Conservation (phyloP, 192 early-diverging fungal species). For the Linnemannia exigua region DNA sequence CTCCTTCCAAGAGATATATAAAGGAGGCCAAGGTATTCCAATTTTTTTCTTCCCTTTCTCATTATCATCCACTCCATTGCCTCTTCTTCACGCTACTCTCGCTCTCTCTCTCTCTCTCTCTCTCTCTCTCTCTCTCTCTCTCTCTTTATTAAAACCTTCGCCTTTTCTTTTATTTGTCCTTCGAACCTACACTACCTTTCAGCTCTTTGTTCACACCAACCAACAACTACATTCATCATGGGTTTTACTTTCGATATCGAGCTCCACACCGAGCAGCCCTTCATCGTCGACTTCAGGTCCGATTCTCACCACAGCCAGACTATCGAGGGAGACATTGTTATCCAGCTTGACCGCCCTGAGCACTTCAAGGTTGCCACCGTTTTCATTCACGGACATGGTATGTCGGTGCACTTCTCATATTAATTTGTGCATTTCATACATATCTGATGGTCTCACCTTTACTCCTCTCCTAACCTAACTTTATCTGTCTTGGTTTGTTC, state of each 20-base stretch:
- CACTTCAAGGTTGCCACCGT: slow-evolving; percentile 36
- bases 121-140: not conserved
- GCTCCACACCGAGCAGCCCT: slow-evolving; percentile 33
- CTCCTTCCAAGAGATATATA: not conserved
- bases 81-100: not conserved
- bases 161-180: not conserved
- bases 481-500: not conserved
- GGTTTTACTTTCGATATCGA: slow-evolving; percentile 47
- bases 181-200: not conserved
- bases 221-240: slow-evolving; percentile 18
- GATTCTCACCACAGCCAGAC: slow-evolving; percentile 12
- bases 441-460: not conserved
- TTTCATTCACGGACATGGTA: slow-evolving; percentile 33
- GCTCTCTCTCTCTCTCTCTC: not conserved
- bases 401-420: not conserved
- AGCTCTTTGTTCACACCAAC: not conserved
- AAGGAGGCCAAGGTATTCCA: not conserved
- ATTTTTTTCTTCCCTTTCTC: not conserved
- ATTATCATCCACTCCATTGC: not conserved
- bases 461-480: not conserved
- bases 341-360: slow-evolving; percentile 32
- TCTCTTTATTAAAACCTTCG: not conserved
- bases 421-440: too few species aligned
- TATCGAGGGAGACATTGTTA: slow-evolving; percentile 24
- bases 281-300: slow-evolving; percentile 25